Evolutionary conservation across 192 early-diverging fungal genomes (phyloP), one percentile per base, ranked within the genome.

Genomic region (Hyaloraphidium curvatum): DNA sequence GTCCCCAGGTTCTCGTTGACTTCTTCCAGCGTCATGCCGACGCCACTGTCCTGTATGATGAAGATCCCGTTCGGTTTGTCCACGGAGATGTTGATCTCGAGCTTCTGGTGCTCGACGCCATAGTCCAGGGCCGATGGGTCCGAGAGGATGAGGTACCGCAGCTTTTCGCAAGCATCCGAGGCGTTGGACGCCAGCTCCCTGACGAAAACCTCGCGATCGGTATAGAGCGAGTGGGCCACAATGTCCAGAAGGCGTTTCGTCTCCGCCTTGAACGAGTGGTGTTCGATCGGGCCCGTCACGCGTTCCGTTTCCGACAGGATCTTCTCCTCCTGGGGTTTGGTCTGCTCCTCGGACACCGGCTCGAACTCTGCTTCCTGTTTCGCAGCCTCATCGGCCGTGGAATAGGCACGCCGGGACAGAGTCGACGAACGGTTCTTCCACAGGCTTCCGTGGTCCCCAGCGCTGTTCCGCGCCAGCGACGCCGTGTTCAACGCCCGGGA

Each of bases 111-210:
- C 21, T 22, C 22, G 30, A 39, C 17, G 4, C 28, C 25, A 33
- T 16, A n/a, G 43, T 64, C 73, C 29, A 62, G 62, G 21, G 61
- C 67, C 0, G 30, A 62, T 1, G 58, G 31, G 26, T 68, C 62
- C 9, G 58, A 59, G 25, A 72, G 50, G 30, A 77, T 72, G 13
- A 56, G 48, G 52, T 77, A 73, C 26, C 75, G 70, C 29, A 76
- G 62, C 35, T 79, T 79, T 56, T 79, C 77, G 25, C 77, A 41
- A 26, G 77, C 77, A 65, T 79, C 77, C 2, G 72, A 65, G 28
- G 77, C 77, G 41, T 79, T 79, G 13, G 77, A 79, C 3, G 75
- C 65, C 40, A 79, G 56, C 50, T 79, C 77, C 59, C 77, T 63
- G 35, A 71, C 63, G 61, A 74, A 71, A 16, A 78, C 73, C 57